Base-by-base conservation (phyloP, 768 basidiomycete genomes). In the Phallus indusiatus region DNA sequence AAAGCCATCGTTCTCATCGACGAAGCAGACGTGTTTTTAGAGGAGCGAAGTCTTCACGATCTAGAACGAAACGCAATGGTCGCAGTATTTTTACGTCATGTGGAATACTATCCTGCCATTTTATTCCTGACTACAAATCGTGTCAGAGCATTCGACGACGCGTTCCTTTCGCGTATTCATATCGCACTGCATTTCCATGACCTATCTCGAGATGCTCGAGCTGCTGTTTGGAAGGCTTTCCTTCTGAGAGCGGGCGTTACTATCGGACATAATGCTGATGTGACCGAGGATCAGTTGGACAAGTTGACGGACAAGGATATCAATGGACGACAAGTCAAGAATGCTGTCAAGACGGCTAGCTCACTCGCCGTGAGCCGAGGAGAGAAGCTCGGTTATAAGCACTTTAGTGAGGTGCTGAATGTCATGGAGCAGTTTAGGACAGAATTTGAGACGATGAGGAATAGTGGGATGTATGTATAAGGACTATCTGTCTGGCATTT, bases 51-150 rank as follows among this genome's bases (percentile, higher is more conserved):
- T 3, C 71, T 85, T 42, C 81, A 84, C 57, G 80, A 85, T 64
- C 66, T 86, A 12, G 76, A 82, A 64, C 76, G 85, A 11, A 88
- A 86, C 63, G 84, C 84, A 0, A 84, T 86, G 78, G 84, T 88
- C 6, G 83, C 84, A 3, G 84, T 85, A 12, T 86, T 83, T 77
- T 61, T 68, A 5, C 64, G 66, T 1, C 59, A 67, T 48, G 63
- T 61, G 47, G 55, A 67, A 37, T 64, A 67, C 55, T 73, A 70
- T 67, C 67, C 66, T 28, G 72, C 73, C 33, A 72, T 75, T 51
- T 68, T 74, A n/a, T 72, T 75, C 66, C 63, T 75, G 37, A 75
- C 74, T 6, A 74, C 74, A 33, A 75, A 73, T 62, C 68, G 72
- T 28, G 70, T 75, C 35, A 65, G 66, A n/a, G 68, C 70, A 14